These are phyloP conservation scores for Candida coquimbonensis DNA, from an alignment of 805 yeast species.

Conservation along the genomic window DNA sequence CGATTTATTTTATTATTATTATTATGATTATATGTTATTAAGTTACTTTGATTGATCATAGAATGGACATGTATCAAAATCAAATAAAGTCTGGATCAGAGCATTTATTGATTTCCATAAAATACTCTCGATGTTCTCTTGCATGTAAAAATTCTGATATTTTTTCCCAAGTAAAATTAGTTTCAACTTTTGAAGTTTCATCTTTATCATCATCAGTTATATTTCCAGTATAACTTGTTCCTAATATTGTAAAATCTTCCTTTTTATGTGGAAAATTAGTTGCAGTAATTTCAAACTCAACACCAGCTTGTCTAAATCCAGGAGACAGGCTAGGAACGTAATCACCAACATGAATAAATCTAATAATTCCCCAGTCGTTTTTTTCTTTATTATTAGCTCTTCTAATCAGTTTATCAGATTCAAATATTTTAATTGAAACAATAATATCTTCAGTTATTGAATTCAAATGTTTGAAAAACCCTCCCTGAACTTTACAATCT, in stretches of 20 bases:
- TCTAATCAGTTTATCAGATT: conserved; percentile 26
- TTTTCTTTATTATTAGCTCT: conserved; percentile 1
- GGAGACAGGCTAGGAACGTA: conserved; percentile 57
- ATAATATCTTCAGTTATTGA: conserved; percentile 30
- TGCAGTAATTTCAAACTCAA: conserved; percentile 25
- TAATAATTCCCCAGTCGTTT: conserved; percentile 32
- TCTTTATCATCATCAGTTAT: neutral
- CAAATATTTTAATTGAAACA: conserved; percentile 33
- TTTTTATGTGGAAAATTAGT: conserved; percentile 32
- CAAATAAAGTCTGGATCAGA: conserved; percentile 11
- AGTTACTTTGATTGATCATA: too few species aligned
- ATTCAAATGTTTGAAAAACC: conserved; percentile 45
- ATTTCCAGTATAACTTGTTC: conserved; percentile 1
- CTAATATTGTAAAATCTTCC: conserved; percentile 11
- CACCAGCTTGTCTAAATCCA: conserved; percentile 27
- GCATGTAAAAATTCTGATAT: conserved; percentile 23
- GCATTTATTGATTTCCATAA: conserved; percentile 29
- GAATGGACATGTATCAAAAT: neutral
- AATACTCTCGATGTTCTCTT: conserved; percentile 32
- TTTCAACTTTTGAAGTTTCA: neutral
- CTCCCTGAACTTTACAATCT: conserved; percentile 56
- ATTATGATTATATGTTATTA: too few species aligned
- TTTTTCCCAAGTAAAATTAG: neutral
- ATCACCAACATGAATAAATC: conserved; percentile 55
- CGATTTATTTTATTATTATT: neutral